A percentile compares a stretch with the other conserved stretches of the same genome.
phyloP scores from a whole-genome alignment of 345 rosid genomes.

The Eucalyptus viminalis region DNA sequence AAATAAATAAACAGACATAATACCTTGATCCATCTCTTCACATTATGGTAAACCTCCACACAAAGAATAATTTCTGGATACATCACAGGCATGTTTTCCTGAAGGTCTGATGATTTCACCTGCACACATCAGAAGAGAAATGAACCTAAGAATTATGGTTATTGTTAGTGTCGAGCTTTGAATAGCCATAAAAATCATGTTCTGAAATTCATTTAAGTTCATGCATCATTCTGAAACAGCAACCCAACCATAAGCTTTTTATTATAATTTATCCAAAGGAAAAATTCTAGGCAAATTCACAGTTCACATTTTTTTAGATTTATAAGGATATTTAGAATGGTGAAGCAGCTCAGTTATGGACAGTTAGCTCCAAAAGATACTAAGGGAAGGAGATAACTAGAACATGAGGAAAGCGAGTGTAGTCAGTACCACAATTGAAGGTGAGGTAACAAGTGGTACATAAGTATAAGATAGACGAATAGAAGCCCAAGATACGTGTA shows the following conservation, averaged over 20 bases:
- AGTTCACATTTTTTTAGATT: background rate
- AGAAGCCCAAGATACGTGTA: background rate
- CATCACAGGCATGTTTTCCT: constrained; percentile 15
- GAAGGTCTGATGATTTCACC: constrained; percentile 24
- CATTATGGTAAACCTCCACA: constrained; percentile 54
- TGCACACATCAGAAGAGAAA: constrained; percentile 5
- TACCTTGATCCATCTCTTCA: constrained; percentile 42
- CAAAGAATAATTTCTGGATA: constrained; percentile 62
- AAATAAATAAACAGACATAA: background rate
- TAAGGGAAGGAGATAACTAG: background rate
- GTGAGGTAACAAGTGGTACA: background rate
- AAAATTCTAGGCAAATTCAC: background rate
- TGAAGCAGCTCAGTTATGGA: background rate
- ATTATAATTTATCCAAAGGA: background rate
- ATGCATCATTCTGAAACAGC: background rate
- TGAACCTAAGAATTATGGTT: background rate
- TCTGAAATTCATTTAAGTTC: background rate
- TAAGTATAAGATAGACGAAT: background rate
- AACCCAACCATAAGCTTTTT: background rate
- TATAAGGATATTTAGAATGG: background rate
- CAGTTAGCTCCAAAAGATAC: background rate
- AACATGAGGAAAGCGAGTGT: background rate
- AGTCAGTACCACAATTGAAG: background rate
- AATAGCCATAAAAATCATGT: background rate
- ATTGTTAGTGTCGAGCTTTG: background rate